Evolutionary conservation across 805 yeast species (phyloP).

Genomic region (Brettanomyces nanus): DNA sequence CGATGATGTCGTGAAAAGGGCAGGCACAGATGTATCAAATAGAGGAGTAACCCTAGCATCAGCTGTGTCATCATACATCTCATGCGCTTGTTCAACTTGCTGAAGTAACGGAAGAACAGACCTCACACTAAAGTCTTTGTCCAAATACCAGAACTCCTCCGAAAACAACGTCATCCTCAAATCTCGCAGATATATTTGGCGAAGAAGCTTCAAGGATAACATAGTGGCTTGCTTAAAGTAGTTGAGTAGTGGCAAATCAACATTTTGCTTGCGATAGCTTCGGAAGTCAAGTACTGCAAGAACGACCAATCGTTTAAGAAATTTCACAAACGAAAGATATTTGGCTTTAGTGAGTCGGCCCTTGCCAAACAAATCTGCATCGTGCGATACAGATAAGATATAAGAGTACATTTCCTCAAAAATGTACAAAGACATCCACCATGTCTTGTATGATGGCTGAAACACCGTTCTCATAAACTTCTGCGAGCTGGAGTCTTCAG

Average conservation of each 20-base stretch:
- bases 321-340: conserved; percentile 33
- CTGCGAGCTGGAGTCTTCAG: neutral
- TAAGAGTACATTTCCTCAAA: conserved; percentile 59
- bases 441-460: neutral
- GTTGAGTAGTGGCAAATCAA: neutral
- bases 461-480: neutral
- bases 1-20: conserved; percentile 1
- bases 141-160: conserved; percentile 45
- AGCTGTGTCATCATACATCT: neutral
- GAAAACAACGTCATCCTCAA: conserved; percentile 49
- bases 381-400: conserved; percentile 60
- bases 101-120: conserved; percentile 15
- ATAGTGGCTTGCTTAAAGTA: conserved; percentile 11
- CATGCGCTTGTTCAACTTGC: neutral
- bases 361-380: conserved; percentile 43
- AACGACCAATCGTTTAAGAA: conserved; percentile 44
- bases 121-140: conserved; percentile 8
- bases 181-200: conserved; percentile 60
- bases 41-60: neutral
- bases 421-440: conserved; percentile 33
- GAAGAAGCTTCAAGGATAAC: conserved; percentile 43
- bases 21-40: neutral
- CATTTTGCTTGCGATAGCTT: conserved; percentile 3
- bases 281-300: conserved; percentile 24
- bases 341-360: conserved; percentile 33